Base-by-base conservation (phyloP, 2,329 filamentous ascomycete genomes). In the Microcera coccophila region DNA sequence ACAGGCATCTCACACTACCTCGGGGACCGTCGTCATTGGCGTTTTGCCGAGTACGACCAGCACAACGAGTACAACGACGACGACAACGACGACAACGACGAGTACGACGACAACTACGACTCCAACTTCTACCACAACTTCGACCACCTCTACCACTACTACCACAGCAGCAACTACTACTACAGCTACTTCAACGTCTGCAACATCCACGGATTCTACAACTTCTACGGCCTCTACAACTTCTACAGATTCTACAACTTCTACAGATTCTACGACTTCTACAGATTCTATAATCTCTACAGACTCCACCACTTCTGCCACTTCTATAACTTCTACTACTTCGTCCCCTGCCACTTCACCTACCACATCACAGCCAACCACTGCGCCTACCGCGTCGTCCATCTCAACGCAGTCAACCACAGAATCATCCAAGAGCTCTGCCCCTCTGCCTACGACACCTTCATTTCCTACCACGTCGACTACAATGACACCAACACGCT, bases 1-100 rank as follows among this genome's bases (percentile, higher is more conserved):
- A 4, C 40, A 20, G 14, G 49, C 52, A 16, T 49, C 43, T 5
- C 45, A 44, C 12, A 54, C 52, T 9, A 38, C 41, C 1, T 53
- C 48, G 11, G 52, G 48, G 20, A 54, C 52, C 9, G 22, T 50
- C 10, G 2, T n/a, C 5, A 36, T 50, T n/a, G 40, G 18, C 1
- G 45, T 40, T 28, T 15, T 31, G 12, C 26, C 44, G 2, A 36
- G 7, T 5, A 33, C 32, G 9, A 39, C 41, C 18, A 32, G 28
- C 3, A 34, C 33, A 9, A 41, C 39, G 12, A 21, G n/a, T n/a
- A n/a, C n/a, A 3, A 31, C 44, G 2, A 36, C 11, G 9, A 33
- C 32, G 9, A 39, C 41, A 21, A 32, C 36, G 4, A 34, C 33
- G 8, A 41, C 39, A 17, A 21, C 38, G 2, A 21, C 24, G 15